A percentile compares a stretch with the other conserved stretches of the same genome.
Evolutionary conservation across 2,329 filamentous ascomycete genomes (phyloP).

Genomic region (Sphaerulina vaccinii): DNA sequence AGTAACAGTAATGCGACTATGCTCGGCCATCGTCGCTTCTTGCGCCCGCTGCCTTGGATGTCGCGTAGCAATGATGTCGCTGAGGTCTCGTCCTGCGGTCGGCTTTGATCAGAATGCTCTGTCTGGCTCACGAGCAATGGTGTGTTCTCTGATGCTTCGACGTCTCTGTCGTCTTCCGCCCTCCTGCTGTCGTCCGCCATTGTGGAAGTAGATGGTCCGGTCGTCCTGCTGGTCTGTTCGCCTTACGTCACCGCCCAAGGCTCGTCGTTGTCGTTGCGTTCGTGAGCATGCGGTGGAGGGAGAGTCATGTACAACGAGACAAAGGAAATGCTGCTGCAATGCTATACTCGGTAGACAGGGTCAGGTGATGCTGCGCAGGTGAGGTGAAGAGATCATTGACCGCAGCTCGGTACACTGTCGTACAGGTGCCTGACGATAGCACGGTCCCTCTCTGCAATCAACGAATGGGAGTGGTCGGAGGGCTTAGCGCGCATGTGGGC

Average conservation of each 20-base stretch:
- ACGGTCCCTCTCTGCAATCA: no score
- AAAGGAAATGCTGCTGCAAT: background rate
- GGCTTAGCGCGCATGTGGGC: no score
- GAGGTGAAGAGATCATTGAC: background rate
- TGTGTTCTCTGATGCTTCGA: conserved; percentile 19
- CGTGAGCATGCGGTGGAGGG: background rate
- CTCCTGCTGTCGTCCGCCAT: conserved; percentile 10
- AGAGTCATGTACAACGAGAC: background rate
- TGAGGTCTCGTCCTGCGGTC: conserved; percentile 28
- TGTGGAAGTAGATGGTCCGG: no score
- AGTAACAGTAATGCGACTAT: conserved; percentile 70
- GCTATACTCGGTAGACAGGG: background rate
- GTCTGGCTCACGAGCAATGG: conserved; percentile 15
- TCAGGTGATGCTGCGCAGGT: background rate
- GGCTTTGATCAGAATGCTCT: conserved; percentile 23
- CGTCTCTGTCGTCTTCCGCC: conserved; percentile 12
- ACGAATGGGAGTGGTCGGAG: no score
- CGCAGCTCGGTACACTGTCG: background rate
- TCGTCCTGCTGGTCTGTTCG: background rate
- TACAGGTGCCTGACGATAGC: no score
- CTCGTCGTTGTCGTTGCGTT: background rate
- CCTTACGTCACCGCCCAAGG: conserved; percentile 10
- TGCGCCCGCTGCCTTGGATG: conserved; percentile 24
- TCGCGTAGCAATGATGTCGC: conserved; percentile 22
- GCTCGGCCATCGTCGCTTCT: conserved; percentile 67